Percentiles rank a stretch among this genome's conserved stretches.
Conservation (phyloP, 176 grass and related monocot genomes). For the Canna indica region DNA sequence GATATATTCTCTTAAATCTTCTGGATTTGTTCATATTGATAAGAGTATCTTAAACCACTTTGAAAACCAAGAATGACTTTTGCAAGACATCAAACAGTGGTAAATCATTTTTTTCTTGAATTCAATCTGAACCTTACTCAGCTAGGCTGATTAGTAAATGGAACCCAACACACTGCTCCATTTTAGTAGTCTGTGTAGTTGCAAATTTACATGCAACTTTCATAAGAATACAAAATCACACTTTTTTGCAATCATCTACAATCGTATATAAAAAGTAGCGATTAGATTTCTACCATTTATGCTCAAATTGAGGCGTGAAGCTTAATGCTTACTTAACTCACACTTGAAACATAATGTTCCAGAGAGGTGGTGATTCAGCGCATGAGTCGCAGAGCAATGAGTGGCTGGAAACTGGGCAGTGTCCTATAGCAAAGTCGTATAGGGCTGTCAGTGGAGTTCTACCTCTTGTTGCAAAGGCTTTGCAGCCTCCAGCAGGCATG, state of each 20-base stretch:
- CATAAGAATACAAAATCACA: background rate
- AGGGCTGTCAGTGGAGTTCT: constrained; percentile 43
- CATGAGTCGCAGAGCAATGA: constrained; percentile 64
- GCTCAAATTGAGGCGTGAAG: background rate
- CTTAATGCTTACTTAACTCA: constrained; percentile 15
- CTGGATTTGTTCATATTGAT: background rate
- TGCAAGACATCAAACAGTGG: too few relatives aligned
- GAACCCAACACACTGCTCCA: background rate
- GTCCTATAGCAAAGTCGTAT: constrained; percentile 67
- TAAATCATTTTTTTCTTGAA: background rate
- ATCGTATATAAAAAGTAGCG: background rate
- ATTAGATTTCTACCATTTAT: background rate
- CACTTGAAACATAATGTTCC: constrained; percentile 13
- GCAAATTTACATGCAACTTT: background rate
- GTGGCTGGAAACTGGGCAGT: constrained; percentile 74
- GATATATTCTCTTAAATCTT: background rate
- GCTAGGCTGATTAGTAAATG: background rate
- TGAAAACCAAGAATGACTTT: background rate
- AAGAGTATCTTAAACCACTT: background rate
- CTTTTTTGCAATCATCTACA: background rate
- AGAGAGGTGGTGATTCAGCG: constrained; percentile 41
- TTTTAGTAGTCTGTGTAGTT: background rate
- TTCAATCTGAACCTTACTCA: background rate
- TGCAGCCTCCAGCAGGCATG: constrained; percentile 54
- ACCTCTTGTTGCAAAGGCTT: constrained; percentile 59